phyloP scores from a whole-genome alignment of 1,284 basidiomycete genomes.

The Mycena citricolor region DNA sequence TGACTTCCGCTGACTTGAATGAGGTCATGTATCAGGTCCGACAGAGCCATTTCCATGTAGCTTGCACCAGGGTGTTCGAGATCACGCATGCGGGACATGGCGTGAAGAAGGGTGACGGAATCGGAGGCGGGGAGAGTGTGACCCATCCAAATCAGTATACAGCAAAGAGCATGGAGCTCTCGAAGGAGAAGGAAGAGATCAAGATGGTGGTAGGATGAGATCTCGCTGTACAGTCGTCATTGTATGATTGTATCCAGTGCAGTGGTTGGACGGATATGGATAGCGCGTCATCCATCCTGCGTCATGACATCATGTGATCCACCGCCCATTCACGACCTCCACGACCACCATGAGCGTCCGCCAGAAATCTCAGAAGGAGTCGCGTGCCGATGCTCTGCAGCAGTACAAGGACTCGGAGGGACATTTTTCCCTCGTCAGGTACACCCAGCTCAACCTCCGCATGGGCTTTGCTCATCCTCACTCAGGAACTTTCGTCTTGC shows the following conservation, averaged over 20 bases:
- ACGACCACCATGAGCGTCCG: not conserved
- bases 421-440: slow-evolving; percentile 96
- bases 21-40: slow-evolving; percentile 88
- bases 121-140: slow-evolving; percentile 87
- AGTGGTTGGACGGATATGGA: no score
- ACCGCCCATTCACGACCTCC: not conserved
- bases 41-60: slow-evolving; percentile 87
- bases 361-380: no score
- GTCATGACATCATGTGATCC: not conserved
- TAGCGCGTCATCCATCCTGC: no score
- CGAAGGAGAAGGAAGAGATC: slow-evolving; percentile 39
- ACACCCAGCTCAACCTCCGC: slow-evolving; percentile 25
- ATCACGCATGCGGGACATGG: slow-evolving; percentile 78
- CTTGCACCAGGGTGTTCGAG: slow-evolving; percentile 97
- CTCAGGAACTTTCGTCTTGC: slow-evolving; percentile 95
- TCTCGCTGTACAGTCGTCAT: not conserved
- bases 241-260: not conserved
- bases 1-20: slow-evolving; percentile 69
- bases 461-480: slow-evolving; percentile 20
- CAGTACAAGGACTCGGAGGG: slow-evolving; percentile 88
- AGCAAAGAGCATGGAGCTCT: slow-evolving; percentile 65
- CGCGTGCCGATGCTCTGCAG: slow-evolving; percentile 62
- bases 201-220: slow-evolving; percentile 7
- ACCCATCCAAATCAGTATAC: slow-evolving; percentile 93
- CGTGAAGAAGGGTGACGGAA: slow-evolving; percentile 86